Conservation (phyloP, 2,329 filamentous ascomycete genomes). For the Colletotrichum chrysophilum region DNA sequence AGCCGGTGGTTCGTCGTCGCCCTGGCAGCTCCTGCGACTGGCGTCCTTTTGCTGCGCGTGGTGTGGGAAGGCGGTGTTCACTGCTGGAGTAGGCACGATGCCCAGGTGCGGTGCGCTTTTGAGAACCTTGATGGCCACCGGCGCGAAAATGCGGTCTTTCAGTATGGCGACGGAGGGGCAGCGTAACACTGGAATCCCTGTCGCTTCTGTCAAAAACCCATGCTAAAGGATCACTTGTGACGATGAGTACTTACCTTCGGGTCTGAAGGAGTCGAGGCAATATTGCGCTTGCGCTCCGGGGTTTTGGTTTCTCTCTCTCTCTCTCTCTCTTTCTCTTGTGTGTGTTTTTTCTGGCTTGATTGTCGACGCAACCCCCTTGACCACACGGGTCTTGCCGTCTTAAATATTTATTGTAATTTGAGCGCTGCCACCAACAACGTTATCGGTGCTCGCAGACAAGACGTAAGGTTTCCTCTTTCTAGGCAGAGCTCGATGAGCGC, state of each 20-base stretch:
- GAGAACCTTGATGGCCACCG: slow-evolving; percentile 21
- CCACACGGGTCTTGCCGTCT: not conserved
- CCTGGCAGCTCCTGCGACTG: not conserved
- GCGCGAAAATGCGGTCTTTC: slow-evolving; percentile 19
- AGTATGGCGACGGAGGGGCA: slow-evolving; percentile 19
- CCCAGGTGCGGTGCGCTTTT: not conserved
- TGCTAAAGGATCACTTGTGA: not conserved
- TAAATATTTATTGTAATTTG: not conserved
- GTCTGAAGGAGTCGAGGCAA: not conserved
- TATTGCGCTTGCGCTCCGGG: not conserved
- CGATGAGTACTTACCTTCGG: not conserved
- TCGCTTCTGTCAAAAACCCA: slow-evolving; percentile 6
- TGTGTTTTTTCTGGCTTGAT: not conserved
- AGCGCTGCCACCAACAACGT: not conserved
- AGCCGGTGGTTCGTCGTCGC: not conserved
- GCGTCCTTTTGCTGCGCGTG: not conserved
- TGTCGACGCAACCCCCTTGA: not conserved
- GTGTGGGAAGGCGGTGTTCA: slow-evolving; percentile 15
- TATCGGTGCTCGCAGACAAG: not conserved
- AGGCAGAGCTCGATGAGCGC: not conserved
- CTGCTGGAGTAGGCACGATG: not conserved
- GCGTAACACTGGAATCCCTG: slow-evolving; percentile 19
- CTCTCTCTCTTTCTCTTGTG: not conserved
- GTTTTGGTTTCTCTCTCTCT: not conserved
- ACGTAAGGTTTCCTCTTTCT: not conserved